These are phyloP conservation scores for Solanum commersonii DNA, from an alignment of 257 asterid species.

Conservation along the genomic window DNA sequence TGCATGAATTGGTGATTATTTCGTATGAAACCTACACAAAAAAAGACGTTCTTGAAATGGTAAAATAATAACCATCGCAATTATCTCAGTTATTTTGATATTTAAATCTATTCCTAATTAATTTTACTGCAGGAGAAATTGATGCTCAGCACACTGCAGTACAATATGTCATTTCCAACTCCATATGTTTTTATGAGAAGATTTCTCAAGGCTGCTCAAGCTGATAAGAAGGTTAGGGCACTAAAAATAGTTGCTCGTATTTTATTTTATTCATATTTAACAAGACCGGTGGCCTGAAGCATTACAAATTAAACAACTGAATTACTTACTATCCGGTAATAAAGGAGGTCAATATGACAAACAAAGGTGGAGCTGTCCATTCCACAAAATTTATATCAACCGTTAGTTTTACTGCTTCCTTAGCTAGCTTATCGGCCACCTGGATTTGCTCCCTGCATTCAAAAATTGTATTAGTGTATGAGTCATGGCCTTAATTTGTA, in stretches of 20 bases:
- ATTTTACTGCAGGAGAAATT: conserved; percentile 47
- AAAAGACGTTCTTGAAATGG: conserved; percentile 80
- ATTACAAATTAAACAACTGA: no score
- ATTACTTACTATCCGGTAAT: no score
- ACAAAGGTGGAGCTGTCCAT: no score
- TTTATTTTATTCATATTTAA: no score
- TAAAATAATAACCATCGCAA: background rate
- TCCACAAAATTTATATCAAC: no score
- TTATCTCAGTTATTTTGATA: background rate
- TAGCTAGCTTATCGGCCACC: no score
- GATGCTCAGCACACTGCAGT: conserved; percentile 68
- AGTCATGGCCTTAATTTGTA: no score
- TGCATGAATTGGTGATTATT: conserved; percentile 66
- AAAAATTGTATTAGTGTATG: no score
- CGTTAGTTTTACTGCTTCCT: no score
- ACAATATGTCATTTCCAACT: conserved; percentile 78
- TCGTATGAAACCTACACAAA: conserved; percentile 77
- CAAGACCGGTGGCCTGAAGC: no score
- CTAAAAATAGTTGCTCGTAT: background rate
- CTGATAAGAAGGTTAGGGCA: conserved; percentile 52
- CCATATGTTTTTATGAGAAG: conserved; percentile 74
- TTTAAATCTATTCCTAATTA: background rate
- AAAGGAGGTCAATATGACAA: no score
- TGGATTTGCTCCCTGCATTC: no score
- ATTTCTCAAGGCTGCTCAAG: conserved; percentile 82